phyloP scores from a whole-genome alignment of 805 yeast genomes.

The Nakazawaea holstii region DNA sequence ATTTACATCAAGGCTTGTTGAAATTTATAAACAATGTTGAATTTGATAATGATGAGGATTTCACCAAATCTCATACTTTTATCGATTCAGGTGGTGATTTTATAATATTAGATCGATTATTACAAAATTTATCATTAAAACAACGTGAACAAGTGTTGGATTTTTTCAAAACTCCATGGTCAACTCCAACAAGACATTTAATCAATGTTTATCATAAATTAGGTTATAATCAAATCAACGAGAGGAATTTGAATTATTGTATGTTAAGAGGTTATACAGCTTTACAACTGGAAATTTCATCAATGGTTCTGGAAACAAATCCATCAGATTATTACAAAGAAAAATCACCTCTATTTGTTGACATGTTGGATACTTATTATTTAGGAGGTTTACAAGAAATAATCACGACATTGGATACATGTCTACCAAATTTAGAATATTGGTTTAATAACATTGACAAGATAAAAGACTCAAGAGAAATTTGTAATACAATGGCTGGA shows the following conservation, averaged over 20 bases:
- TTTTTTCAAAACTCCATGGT: slow-evolving; percentile 31
- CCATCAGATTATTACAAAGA: slow-evolving; percentile 9
- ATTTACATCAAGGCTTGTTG: slow-evolving; percentile 50
- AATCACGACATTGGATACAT: slow-evolving; percentile 29
- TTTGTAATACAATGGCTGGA: slow-evolving; percentile 25
- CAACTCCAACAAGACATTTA: slow-evolving; percentile 38
- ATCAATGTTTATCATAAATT: slow-evolving; percentile 29
- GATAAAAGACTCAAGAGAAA: slow-evolving; percentile 24
- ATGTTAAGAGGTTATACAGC: slow-evolving; percentile 42
- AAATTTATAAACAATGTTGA: slow-evolving; percentile 45
- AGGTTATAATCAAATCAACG: slow-evolving; percentile 29
- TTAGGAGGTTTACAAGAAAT: slow-evolving; percentile 52
- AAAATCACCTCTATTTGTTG: slow-evolving; percentile 39
- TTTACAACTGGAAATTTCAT: background rate
- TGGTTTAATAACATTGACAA: slow-evolving; percentile 34
- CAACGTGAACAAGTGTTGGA: slow-evolving; percentile 11
- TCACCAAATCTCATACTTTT: slow-evolving; percentile 43
- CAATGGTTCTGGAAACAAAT: background rate
- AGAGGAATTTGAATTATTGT: slow-evolving; percentile 38
- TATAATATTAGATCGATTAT: slow-evolving; percentile 35
- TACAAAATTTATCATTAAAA: slow-evolving; percentile 18
- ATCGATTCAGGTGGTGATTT: slow-evolving; percentile 66
- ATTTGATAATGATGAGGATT: slow-evolving; percentile 38
- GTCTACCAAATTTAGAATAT: slow-evolving; percentile 28
- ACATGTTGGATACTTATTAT: slow-evolving; percentile 39